Evolutionary conservation across 768 basidiomycete genomes (phyloP).

Genomic region (Phaffia tasmanica): DNA sequence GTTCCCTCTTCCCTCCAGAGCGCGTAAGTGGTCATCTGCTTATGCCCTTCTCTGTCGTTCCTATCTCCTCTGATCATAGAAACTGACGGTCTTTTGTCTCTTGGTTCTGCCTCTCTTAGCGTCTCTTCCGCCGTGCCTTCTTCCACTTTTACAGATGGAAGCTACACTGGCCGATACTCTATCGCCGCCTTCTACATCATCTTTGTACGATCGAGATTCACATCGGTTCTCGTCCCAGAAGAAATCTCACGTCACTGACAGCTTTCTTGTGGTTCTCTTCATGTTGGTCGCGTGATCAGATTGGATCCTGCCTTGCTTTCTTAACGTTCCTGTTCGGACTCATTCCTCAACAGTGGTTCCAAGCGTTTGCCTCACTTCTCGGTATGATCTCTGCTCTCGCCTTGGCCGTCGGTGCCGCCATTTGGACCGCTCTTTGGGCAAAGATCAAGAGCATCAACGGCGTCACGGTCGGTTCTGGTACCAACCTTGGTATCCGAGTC

Average conservation of each 20-base stretch:
- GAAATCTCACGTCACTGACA: no score
- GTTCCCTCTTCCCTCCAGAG: neutral
- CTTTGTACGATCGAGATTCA: slow-evolving; percentile 1
- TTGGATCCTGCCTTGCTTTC: slow-evolving; percentile 19
- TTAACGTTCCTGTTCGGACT: slow-evolving; percentile 20
- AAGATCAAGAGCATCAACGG: slow-evolving; percentile 9
- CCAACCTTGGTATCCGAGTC: slow-evolving; percentile 4
- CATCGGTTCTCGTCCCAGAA: no score
- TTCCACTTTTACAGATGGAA: neutral
- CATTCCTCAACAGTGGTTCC: slow-evolving; percentile 8
- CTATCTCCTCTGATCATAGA: neutral
- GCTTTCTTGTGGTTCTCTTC: neutral
- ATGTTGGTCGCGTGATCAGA: neutral
- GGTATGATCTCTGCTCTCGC: slow-evolving; percentile 9
- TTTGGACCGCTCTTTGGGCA: slow-evolving; percentile 20
- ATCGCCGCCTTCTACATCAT: slow-evolving; percentile 24
- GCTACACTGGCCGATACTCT: neutral
- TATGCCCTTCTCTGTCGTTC: neutral
- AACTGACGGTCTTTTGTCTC: neutral
- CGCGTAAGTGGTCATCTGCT: neutral
- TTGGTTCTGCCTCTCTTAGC: neutral
- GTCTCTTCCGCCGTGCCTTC: slow-evolving; percentile 6
- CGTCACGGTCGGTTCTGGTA: neutral
- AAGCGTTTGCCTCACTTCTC: slow-evolving; percentile 3
- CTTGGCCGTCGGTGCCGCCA: slow-evolving; percentile 17